Conservation (phyloP, 495 filamentous ascomycete species). For the Penicillium pancosmium region DNA sequence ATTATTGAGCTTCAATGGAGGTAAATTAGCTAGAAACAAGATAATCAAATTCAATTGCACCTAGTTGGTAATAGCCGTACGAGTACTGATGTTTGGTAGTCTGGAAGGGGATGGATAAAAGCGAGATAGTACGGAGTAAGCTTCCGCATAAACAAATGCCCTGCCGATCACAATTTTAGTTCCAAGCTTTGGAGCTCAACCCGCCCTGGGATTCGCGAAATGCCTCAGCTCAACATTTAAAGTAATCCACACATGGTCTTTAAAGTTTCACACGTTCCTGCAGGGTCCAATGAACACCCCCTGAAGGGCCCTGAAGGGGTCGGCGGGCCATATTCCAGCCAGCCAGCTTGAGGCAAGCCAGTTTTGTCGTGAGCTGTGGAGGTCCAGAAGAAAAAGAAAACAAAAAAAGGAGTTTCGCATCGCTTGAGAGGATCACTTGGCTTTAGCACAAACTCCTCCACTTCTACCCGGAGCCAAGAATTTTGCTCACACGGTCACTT, state of each 20-base stretch:
- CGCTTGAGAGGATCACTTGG: not conserved
- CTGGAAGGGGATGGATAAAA: too few species aligned
- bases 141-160: not conserved
- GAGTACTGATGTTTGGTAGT: too few species aligned
- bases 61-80: too few species aligned
- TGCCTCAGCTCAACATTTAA: not conserved
- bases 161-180: slow-evolving; percentile 8
- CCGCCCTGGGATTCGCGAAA: not conserved
- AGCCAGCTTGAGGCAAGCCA: not conserved
- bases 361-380: not conserved
- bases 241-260: not conserved
- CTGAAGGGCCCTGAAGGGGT: too few species aligned
- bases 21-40: too few species aligned
- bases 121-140: not conserved
- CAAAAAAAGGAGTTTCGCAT: slow-evolving; percentile 5
- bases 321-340: not conserved
- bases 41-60: too few species aligned
- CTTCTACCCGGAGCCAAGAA: not conserved
- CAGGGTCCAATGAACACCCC: not conserved
- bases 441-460: not conserved
- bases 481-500: too few species aligned
- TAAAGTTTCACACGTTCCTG: not conserved
- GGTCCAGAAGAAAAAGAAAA: not conserved
- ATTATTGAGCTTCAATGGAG: too few species aligned
- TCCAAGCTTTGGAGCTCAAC: not conserved